Conservation (phyloP, 1,139 yeast genomes). For the Saccharomyces uvarum region DNA sequence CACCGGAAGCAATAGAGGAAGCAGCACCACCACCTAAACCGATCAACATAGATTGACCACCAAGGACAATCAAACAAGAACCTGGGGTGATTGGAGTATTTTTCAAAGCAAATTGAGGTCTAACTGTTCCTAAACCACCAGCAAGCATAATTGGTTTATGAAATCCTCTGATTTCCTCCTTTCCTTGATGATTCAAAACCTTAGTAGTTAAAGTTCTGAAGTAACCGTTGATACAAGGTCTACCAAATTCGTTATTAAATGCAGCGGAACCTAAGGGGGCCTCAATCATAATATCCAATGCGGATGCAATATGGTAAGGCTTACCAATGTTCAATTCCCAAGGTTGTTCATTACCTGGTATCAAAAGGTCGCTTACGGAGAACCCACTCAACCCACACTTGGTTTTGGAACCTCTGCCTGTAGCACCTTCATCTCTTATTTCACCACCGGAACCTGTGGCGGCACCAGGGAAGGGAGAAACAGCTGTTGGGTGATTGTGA, state of each 20-base stretch:
- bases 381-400: constrained; percentile 95
- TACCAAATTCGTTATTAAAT: constrained; percentile 95
- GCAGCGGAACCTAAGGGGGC: constrained; percentile 98
- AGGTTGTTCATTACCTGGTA: constrained; percentile 81
- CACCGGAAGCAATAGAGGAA: constrained; percentile 89
- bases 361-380: constrained; percentile 81
- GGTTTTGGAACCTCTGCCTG: constrained; percentile 94
- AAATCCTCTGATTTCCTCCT: constrained; percentile 82
- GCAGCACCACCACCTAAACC: constrained; percentile 99
- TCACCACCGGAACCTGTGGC: constrained; percentile 99
- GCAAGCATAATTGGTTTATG: constrained; percentile 99
- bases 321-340: constrained; percentile 88
- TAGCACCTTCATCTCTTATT: constrained; percentile 99
- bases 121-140: constrained; percentile 95
- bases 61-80: constrained; percentile 83
- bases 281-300: constrained; percentile 90
- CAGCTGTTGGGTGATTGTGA: constrained; percentile 98
- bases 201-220: constrained; percentile 89
- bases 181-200: constrained; percentile 53
- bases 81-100: constrained; percentile 87
- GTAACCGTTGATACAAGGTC: constrained; percentile 95
- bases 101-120: constrained; percentile 89
- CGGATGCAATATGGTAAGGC: constrained; percentile 87
- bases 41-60: constrained; percentile 98
- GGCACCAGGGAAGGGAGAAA: constrained; percentile 98